Evolutionary conservation across 106 monocot genomes (phyloP).

Genomic region (Triglochin maritima): DNA sequence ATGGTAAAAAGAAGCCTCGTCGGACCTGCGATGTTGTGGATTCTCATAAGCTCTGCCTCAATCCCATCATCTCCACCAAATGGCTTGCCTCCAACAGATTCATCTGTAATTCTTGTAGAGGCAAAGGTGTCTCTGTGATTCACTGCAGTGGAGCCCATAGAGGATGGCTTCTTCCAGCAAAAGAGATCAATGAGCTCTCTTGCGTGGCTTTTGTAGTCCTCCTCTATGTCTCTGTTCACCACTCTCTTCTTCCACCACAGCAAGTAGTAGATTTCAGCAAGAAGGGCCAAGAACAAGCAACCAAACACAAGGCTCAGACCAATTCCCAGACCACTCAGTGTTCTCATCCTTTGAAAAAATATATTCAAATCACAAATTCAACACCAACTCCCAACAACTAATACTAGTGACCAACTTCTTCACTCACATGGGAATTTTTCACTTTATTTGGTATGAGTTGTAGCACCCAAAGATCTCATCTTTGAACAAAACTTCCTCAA

Average conservation of each 20-base stretch:
- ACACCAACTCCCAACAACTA: not conserved
- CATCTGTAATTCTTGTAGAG: constrained; percentile 3
- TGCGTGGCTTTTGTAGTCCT: constrained; percentile 8
- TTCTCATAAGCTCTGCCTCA: constrained; percentile 8
- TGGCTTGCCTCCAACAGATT: constrained; percentile 10
- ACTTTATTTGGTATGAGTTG: no score
- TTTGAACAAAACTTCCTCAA: not conserved
- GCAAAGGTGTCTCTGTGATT: constrained; percentile 22
- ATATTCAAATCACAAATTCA: not conserved
- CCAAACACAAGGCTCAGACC: constrained; percentile 18
- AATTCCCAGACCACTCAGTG: constrained; percentile 15
- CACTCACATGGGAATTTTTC: not conserved
- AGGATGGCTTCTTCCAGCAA: constrained; percentile 52
- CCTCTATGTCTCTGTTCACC: constrained; percentile 12
- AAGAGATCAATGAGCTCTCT: constrained; percentile 39
- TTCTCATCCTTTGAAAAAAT: constrained; percentile 7
- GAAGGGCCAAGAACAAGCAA: constrained; percentile 14
- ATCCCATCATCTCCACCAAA: constrained; percentile 10
- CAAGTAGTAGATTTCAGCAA: constrained; percentile 61
- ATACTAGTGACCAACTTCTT: not conserved
- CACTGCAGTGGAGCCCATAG: constrained; percentile 34
- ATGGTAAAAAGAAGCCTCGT: constrained; percentile 20
- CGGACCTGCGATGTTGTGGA: constrained; percentile 7
- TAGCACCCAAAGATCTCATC: not conserved
- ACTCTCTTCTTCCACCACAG: constrained; percentile 55